Base-by-base conservation (phyloP, 2,329 filamentous ascomycete genomes). In the Esteya vermicola region DNA sequence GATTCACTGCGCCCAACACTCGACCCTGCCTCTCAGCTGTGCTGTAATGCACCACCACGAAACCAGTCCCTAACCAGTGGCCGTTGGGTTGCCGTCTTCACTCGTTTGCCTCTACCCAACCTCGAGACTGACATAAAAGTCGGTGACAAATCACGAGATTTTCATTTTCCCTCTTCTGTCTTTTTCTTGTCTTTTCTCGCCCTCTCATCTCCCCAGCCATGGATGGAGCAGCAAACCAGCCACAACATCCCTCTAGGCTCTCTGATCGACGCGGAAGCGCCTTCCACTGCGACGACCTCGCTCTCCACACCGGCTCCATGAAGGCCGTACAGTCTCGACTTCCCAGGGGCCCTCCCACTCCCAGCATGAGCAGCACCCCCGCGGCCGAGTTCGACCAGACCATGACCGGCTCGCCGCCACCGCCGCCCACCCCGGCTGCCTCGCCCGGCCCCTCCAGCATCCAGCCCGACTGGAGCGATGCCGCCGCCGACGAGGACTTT, bases 401-500 rank as follows among this genome's bases (percentile, higher is more conserved):
- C 46, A 58, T 75, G 46, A 72, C 70, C 9, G 70, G 70, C 34
- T 76, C 72, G 26, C 75, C 75, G 27, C 75, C 75, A 12, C 75
- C 73, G 22, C 75, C 75, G 32, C 75, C 75, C 2, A 80, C 75
- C 3, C 75, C 75, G 1, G 75, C 75, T 18, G 75, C 75, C 10
- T 79, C 74, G 31, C 75, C 75, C 4, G 75, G 75, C 2, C 75
- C 75, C 7, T 69, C 71, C 6, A 67, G 75, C 48, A 64, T 63
- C 44, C 72, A 73, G 47, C 70, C 72, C 12, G 80, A 85, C 59
- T 88, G 83, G 82, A 84, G 78, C 53, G 75, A 77, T 45, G 78
- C 79, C 18, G 78, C 79, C 32, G 81, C 85, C 44, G 76, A 85
- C 53, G 85, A 95, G 56, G 85, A 93, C 54, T 75, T 81, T 48